Conservation (phyloP, 805 yeast genomes). For the Metschnikowia koreensis region DNA sequence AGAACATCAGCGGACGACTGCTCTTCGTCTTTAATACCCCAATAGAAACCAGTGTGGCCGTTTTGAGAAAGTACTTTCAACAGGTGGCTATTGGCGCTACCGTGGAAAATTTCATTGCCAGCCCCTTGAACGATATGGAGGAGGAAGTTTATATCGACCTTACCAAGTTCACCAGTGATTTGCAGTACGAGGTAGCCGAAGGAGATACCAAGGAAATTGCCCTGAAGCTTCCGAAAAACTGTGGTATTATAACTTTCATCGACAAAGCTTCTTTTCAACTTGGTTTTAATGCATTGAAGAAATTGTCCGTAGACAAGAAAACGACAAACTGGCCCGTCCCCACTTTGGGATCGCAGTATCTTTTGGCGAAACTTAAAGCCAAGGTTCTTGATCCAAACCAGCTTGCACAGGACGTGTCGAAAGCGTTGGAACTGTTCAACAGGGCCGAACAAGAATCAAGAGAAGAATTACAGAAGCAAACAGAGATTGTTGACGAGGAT, state of each 20-base stretch:
- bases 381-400: conserved; percentile 48
- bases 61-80: conserved; percentile 56
- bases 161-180: conserved; percentile 57
- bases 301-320: conserved; percentile 31
- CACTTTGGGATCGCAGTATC: conserved; percentile 41
- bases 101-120: conserved; percentile 45
- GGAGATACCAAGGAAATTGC: conserved; percentile 26
- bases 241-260: conserved; percentile 70
- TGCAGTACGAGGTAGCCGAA: conserved; percentile 31
- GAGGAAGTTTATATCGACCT: conserved; percentile 50
- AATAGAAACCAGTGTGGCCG: conserved; percentile 49
- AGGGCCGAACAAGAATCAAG: conserved; percentile 62
- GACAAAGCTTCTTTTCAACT: conserved; percentile 67
- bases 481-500: conserved; percentile 78
- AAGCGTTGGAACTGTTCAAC: conserved; percentile 65
- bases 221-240: conserved; percentile 63
- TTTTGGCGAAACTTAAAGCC: conserved; percentile 33
- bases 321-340: conserved; percentile 40
- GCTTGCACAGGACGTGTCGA: conserved; percentile 56
- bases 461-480: conserved; percentile 53
- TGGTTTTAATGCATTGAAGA: conserved; percentile 63
- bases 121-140: conserved; percentile 38
- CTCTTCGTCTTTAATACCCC: conserved; percentile 82
- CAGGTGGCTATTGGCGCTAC: conserved; percentile 64
- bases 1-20: conserved; percentile 36